Percentiles rank a stretch among this genome's conserved stretches.
phyloP scores from a whole-genome alignment of 805 yeast species.

The Blastobotrys mokoenaii region DNA sequence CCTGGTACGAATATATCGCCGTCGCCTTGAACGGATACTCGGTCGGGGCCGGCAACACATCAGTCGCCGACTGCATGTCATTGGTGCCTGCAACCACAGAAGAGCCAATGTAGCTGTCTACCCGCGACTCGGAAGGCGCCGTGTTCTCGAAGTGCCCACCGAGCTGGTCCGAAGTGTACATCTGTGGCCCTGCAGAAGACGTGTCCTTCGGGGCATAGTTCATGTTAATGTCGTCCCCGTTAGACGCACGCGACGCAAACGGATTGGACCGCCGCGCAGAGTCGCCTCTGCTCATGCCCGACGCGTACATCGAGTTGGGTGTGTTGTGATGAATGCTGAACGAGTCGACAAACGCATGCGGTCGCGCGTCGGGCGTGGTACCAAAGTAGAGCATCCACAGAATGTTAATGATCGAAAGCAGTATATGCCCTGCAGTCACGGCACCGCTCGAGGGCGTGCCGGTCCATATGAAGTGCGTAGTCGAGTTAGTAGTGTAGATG shows the following conservation, averaged over 20 bases:
- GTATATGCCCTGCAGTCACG: slow-evolving; percentile 86
- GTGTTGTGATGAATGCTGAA: slow-evolving; percentile 37
- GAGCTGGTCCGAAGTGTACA: slow-evolving; percentile 31
- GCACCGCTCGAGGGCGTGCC: slow-evolving; percentile 61
- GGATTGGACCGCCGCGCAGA: slow-evolving; percentile 1
- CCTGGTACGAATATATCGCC: slow-evolving; percentile 80
- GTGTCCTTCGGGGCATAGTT: slow-evolving; percentile 8
- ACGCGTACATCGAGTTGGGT: not conserved
- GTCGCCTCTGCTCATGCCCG: slow-evolving; percentile 5
- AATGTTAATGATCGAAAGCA: slow-evolving; percentile 71
- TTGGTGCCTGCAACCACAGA: not conserved
- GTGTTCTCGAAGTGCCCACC: slow-evolving; percentile 31
- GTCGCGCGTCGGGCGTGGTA: slow-evolving; percentile 80
- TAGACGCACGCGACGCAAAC: not conserved
- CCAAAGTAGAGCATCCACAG: slow-evolving; percentile 88
- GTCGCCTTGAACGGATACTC: slow-evolving; percentile 77
- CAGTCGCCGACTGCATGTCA: slow-evolving; percentile 3
- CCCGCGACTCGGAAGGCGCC: slow-evolving; percentile 5
- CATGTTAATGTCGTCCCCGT: slow-evolving; percentile 12
- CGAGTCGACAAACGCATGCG: slow-evolving; percentile 77
- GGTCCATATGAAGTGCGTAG: slow-evolving; percentile 70
- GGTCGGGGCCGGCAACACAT: slow-evolving; percentile 22
- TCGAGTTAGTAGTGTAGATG: slow-evolving; percentile 75
- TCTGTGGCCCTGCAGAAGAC: slow-evolving; percentile 11
- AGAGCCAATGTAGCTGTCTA: too few relatives aligned